Evolutionary conservation across 2,329 filamentous ascomycete species (phyloP), one percentile per base, ranked within the genome.

Genomic region (Pseudogymnoascus sp.): DNA sequence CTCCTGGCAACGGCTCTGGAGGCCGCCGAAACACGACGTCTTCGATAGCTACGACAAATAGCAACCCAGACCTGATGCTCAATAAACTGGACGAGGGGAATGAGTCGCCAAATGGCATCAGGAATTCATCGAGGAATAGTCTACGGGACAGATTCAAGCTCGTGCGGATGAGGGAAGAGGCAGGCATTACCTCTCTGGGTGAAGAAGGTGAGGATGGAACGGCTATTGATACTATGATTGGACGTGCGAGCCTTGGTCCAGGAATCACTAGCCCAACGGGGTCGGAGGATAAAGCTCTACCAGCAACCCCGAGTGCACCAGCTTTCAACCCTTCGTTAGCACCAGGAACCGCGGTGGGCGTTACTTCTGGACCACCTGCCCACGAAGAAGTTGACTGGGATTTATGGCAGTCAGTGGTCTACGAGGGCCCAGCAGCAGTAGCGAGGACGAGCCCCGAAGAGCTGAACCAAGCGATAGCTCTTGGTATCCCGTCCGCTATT

Each of bases 381-480:
- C 82, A 87, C 66, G 77, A 78, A 12, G 90, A 93, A 70, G 95
- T 99, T n/a, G 92, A 99, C 73, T 99, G 95, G 95, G 95, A 99
- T 75, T 78, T 99, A 40, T 99, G 95, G 95, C 93, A 99, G 73
- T 86, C 89, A 24, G 89, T 99, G 3, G 95, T 99, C 35, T 96
- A 97, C 68, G 91, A 97, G 77, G 95, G 95, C 0, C 92, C 93
- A 14, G 86, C 91, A 28, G 93, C 91, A 8, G 89, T 98, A 60
- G 89, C 91, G 10, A 86, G 91, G 65, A 92, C 91, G 3, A 96
- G 92, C 71, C 83, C 93, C 0, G 91, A 96, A 70, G 93, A 97
- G 73, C 79, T 99, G 63, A 96, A 93, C 72, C 86, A 84, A 68
- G 93, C 95, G 22, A 97, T 99, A 69, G 90, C 93, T 60, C 90